Evolutionary conservation across 768 basidiomycete species (phyloP).

Genomic region (Boletus rubescentipes): DNA sequence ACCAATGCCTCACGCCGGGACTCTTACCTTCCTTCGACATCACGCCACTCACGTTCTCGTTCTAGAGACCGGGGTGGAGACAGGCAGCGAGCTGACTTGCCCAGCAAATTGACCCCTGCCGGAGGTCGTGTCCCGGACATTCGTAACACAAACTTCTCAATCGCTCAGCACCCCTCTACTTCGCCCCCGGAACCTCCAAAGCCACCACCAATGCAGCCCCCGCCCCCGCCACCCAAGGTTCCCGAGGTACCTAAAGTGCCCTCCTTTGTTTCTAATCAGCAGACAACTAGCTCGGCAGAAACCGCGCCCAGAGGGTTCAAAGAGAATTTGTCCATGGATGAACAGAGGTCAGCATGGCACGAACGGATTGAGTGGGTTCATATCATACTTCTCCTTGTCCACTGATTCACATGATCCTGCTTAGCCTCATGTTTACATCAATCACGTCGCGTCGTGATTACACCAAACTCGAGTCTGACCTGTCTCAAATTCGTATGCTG

Average conservation of each 20-base stretch:
- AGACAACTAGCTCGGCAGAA: not conserved
- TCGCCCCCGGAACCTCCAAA: conserved; percentile 14
- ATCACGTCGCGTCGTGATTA: conserved; percentile 35
- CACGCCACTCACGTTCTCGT: conserved; percentile 9
- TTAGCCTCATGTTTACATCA: conserved; percentile 37
- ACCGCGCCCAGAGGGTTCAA: conserved; percentile 11
- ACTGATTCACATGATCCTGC: not conserved
- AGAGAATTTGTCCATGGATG: conserved; percentile 33
- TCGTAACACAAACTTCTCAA: not conserved
- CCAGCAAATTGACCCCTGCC: conserved; percentile 1
- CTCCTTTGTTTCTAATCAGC: conserved; percentile 18
- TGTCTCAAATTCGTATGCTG: conserved; percentile 27
- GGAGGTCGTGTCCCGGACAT: not conserved
- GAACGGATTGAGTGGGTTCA: conserved; percentile 40
- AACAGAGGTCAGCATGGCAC: conserved; percentile 39
- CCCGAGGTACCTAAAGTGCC: conserved; percentile 20
- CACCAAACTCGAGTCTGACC: conserved; percentile 32
- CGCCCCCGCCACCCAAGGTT: conserved; percentile 17
- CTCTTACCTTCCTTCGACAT: not conserved
- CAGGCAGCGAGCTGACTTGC: not conserved
- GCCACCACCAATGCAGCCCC: conserved; percentile 20
- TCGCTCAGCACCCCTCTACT: not conserved
- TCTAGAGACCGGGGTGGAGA: conserved; percentile 13
- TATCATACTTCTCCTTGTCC: not conserved
- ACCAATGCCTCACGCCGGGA: conserved; percentile 7